Evolutionary conservation across 1,139 yeast species (phyloP).

Genomic region (Geotrichum carabidarum): DNA sequence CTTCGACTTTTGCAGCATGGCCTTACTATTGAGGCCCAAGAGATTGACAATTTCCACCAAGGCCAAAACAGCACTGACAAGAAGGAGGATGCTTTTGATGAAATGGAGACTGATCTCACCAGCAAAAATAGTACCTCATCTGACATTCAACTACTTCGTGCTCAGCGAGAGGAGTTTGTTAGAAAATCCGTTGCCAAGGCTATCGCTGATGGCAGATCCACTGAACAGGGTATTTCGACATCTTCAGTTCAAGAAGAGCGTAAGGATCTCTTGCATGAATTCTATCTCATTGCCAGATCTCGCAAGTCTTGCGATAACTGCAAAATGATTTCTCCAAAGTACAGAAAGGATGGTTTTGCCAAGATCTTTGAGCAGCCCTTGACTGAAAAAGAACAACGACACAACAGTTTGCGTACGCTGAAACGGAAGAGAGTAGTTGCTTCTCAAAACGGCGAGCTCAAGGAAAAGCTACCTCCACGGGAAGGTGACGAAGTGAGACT

Average conservation of each 20-base stretch:
- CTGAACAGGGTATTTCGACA: conserved; percentile 63
- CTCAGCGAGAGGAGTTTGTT: conserved; percentile 67
- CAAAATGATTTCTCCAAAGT: conserved; percentile 89
- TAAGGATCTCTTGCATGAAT: conserved; percentile 65
- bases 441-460: conserved; percentile 52
- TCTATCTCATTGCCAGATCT: conserved; percentile 64
- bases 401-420: conserved; percentile 42
- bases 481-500: conserved; percentile 21
- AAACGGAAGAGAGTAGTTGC: conserved; percentile 64
- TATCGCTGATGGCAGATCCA: conserved; percentile 68
- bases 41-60: conserved; percentile 59
- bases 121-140: conserved; percentile 21
- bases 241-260: conserved; percentile 86
- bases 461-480: conserved; percentile 10
- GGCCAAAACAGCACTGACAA: conserved; percentile 26
- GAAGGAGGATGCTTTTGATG: conserved; percentile 21
- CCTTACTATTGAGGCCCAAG: conserved; percentile 68
- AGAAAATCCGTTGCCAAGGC: conserved; percentile 65
- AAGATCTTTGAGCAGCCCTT: conserved; percentile 87
- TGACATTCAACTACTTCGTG: conserved; percentile 42
- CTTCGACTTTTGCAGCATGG: conserved; percentile 84
- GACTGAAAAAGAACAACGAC: conserved; percentile 67
- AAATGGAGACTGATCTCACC: conserved; percentile 22
- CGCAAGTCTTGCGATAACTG: conserved; percentile 93
- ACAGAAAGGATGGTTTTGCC: conserved; percentile 90